phyloP scores from a whole-genome alignment of 345 rosid species.

The Syzygium grande region DNA sequence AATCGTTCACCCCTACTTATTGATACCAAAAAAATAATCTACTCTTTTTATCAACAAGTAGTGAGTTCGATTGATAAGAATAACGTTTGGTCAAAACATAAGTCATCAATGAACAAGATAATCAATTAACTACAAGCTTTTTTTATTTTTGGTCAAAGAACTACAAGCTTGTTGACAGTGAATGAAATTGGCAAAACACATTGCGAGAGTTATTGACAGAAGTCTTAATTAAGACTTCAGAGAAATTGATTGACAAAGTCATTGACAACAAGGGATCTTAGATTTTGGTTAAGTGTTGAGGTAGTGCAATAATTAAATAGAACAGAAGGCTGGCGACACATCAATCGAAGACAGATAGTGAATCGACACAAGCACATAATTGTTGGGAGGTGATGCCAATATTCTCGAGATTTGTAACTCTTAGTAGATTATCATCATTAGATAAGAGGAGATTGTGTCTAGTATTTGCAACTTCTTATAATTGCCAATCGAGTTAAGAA shows the following conservation, averaged over 20 bases:
- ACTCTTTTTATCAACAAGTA: too few species aligned
- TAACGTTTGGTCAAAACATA: not conserved
- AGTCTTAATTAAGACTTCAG: not conserved
- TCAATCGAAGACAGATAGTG: not conserved
- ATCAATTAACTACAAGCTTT: not conserved
- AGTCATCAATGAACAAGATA: not conserved
- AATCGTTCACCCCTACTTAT: too few species aligned
- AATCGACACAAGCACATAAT: not conserved
- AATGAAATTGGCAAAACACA: not conserved
- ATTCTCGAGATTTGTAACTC: not conserved
- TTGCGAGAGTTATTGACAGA: not conserved
- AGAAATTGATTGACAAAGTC: not conserved
- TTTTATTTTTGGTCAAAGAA: too few species aligned
- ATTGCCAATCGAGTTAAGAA: too few species aligned
- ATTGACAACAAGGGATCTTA: not conserved
- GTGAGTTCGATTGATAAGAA: too few species aligned
- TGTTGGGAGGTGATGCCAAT: not conserved
- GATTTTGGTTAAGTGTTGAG: not conserved
- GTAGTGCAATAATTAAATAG: not conserved
- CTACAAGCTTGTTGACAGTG: not conserved
- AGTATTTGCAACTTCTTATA: too few species aligned
- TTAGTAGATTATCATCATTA: not conserved
- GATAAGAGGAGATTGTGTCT: not conserved
- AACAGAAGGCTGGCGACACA: not conserved
- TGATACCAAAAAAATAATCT: too few species aligned